These are phyloP conservation scores for Syzygium aqueum DNA, from an alignment of 345 rosid genomes.

Conservation along the genomic window DNA sequence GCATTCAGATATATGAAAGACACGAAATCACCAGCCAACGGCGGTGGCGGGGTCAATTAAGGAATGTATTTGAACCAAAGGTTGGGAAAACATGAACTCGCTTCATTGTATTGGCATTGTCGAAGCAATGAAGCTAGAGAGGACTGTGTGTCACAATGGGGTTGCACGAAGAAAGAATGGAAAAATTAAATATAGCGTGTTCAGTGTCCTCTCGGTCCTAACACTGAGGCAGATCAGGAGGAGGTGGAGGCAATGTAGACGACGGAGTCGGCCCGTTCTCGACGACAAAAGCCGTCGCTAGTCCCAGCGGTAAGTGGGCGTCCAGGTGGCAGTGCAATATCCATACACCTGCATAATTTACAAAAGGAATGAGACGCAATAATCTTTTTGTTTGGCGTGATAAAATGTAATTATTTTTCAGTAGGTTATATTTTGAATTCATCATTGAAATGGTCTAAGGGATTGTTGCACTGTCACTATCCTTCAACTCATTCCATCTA, in stretches of 20 bases:
- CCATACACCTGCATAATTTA: constrained; percentile 3
- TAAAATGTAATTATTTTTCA: neutral
- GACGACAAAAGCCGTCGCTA: constrained; percentile 1
- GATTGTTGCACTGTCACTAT: neutral
- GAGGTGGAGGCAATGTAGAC: constrained; percentile 8
- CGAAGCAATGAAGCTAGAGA: neutral
- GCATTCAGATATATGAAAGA: neutral
- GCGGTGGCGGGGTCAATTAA: neutral
- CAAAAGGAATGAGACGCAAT: neutral
- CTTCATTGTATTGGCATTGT: neutral
- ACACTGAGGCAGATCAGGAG: constrained; percentile 6
- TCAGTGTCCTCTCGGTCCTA: neutral
- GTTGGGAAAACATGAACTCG: neutral
- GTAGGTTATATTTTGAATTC: neutral
- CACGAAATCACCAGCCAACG: neutral
- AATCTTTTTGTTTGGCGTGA: neutral
- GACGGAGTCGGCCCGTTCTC: constrained; percentile 5
- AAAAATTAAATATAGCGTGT: neutral
- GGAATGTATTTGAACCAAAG: neutral
- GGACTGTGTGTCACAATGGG: neutral
- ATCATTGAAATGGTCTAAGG: neutral
- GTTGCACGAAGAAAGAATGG: neutral
- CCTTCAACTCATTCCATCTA: neutral
- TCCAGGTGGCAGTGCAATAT: constrained; percentile 11
- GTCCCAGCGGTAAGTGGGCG: constrained; percentile 3